Evolutionary conservation across 768 basidiomycete genomes (phyloP), one percentile per base, ranked within the genome.

Genomic region (Coprinopsis marcescibilis): DNA sequence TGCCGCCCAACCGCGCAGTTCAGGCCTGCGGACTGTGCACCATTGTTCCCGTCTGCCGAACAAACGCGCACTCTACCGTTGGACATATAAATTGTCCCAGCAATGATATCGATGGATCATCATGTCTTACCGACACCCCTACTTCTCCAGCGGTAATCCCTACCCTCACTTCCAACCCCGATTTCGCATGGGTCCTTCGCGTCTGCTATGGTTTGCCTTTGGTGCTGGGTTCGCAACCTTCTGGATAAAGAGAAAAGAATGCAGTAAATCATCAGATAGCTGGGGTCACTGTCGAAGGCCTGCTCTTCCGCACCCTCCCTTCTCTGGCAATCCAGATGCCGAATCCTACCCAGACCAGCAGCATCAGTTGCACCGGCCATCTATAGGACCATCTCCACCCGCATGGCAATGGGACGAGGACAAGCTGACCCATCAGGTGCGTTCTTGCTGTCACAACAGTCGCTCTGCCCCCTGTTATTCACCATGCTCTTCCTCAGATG

Each of bases 201-300:
- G 85, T 52, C 33, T 84, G 45, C 24, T 86, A 59, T 87, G 85
- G 85, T 84, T 87, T 69, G 7, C 72, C 54, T 15, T 85, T 52
- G 85, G 85, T 49, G 82, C 78, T 4, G 65, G 64, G 2, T 55
- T 64, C 42, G 71, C 69, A 32, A 64, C 63, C n/a, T 60, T 61
- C 35, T 69, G 60, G 65, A 60, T 67, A 11, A 69, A 68, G 52
- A 70, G 71, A 13, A 65, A 67, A 19, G 55, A 57, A 52, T 58
- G 57, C 19, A 52, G 52, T 52, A 54, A 48, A 49, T 43, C 57
- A 39, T 38, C 46, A 49, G 39, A 40, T 24, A 20, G 11, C 5
- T 63, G 55, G 43, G 62, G 61, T 19, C 60, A 65, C 50, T 72
- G 50, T n/a, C 34, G 51, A 27, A 46, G 39, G 13, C 46, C 46